These are phyloP conservation scores for Lotus japonicus DNA, from an alignment of 306 rosid genomes.

Conservation along the genomic window DNA sequence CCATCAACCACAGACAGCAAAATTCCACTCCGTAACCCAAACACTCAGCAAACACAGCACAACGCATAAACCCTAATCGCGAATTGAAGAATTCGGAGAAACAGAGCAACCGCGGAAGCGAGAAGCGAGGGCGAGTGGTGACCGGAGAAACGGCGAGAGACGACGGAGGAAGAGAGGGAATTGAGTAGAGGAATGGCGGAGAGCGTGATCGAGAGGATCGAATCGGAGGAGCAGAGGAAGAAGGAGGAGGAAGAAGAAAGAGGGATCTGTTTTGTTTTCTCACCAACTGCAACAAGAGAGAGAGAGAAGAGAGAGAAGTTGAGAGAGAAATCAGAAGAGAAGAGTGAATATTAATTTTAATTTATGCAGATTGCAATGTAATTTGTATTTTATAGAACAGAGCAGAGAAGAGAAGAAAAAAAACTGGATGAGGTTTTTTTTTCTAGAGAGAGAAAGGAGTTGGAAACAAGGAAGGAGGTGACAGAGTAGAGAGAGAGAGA, in stretches of 20 bases:
- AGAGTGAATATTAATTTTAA: slow-evolving; percentile 8
- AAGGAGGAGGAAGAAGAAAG: slow-evolving; percentile 39
- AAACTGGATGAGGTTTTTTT: slow-evolving; percentile 6
- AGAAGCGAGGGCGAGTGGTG: no score
- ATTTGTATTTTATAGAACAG: slow-evolving; percentile 14
- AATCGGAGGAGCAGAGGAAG: slow-evolving; percentile 22
- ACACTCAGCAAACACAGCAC: neutral
- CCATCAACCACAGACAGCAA: slow-evolving; percentile 7
- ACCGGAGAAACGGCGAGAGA: no score
- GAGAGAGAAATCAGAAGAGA: slow-evolving; percentile 16
- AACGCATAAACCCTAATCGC: slow-evolving; percentile 66
- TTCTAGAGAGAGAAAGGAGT: slow-evolving; percentile 42
- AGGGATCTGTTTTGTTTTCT: slow-evolving; percentile 60
- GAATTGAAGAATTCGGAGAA: slow-evolving; percentile 20
- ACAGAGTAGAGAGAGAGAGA: slow-evolving; percentile 33
- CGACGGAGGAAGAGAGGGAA: slow-evolving; percentile 1
- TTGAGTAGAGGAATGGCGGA: slow-evolving; percentile 28
- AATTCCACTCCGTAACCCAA: slow-evolving; percentile 10
- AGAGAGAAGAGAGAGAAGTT: slow-evolving; percentile 24
- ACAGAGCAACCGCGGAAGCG: slow-evolving; percentile 62
- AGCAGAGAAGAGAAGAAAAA: neutral
- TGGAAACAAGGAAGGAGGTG: no score
- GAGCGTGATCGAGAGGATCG: slow-evolving; percentile 33
- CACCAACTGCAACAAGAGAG: slow-evolving; percentile 34
- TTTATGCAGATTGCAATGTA: slow-evolving; percentile 26